phyloP scores from a whole-genome alignment of 2,329 filamentous ascomycete species.

The Aspergillus aculeatus region DNA sequence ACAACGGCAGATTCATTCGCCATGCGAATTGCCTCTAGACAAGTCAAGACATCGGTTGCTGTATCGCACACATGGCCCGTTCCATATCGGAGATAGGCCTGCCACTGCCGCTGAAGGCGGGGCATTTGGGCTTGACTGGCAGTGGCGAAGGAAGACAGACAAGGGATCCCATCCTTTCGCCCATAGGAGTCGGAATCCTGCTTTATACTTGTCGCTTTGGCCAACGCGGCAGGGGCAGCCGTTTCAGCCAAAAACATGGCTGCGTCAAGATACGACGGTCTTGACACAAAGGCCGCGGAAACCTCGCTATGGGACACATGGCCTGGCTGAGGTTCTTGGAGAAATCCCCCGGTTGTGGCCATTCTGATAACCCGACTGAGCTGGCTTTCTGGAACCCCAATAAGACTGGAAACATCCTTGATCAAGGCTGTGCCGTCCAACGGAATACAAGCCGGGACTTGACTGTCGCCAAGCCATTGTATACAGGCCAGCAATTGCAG shows the following conservation, averaged over 20 bases:
- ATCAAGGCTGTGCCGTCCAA: slow-evolving; percentile 34
- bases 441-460: slow-evolving; percentile 49
- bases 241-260: slow-evolving; percentile 41
- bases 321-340: slow-evolving; percentile 33
- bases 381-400: slow-evolving; percentile 39
- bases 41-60: slow-evolving; percentile 8
- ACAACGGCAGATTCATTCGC: slow-evolving; percentile 6
- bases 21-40: slow-evolving; percentile 5
- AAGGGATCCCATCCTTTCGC: slow-evolving; percentile 2
- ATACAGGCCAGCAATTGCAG: slow-evolving; percentile 41
- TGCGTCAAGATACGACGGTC: slow-evolving; percentile 38
- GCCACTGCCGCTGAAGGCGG: slow-evolving; percentile 11
- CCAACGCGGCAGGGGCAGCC: slow-evolving; percentile 36
- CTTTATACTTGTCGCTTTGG: slow-evolving; percentile 35
- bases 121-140: slow-evolving; percentile 7
- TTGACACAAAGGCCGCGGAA: slow-evolving; percentile 40
- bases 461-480: slow-evolving; percentile 47
- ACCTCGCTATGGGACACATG: slow-evolving; percentile 41
- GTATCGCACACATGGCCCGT: slow-evolving; percentile 5
- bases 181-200: background rate
- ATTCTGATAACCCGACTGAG: slow-evolving; percentile 39
- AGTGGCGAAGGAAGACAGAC: slow-evolving; percentile 8
- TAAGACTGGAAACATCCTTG: slow-evolving; percentile 45
- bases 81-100: slow-evolving; percentile 9
- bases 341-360: slow-evolving; percentile 36